Evolutionary conservation across 441 rosid species (phyloP), one percentile per base, ranked within the genome.

Genomic region (Syzygium malaccense): DNA sequence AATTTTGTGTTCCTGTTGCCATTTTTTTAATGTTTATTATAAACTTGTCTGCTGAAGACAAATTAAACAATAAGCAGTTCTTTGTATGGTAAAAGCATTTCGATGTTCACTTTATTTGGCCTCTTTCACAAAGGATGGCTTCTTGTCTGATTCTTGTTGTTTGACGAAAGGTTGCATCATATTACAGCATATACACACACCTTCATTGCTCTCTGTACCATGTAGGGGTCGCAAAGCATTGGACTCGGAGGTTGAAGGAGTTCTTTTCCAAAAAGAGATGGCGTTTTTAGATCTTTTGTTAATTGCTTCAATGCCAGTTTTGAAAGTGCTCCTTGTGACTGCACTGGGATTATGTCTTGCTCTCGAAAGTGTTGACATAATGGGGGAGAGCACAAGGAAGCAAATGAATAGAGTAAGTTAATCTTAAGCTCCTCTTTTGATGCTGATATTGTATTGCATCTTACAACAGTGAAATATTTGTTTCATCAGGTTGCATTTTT

Each of bases 271-370:
- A 11, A 78, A 45, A 13, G n/a, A 45, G 84, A 94, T 93, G 95
- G 88, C 60, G 89, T 88, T 95, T 54, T 88, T 91, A 62, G 92
- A 92, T 85, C 92, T 95, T 75, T 92, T 95, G 88, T 62, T 90
- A 37, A 88, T 93, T 37, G 93, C 98, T 26, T 93, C 95, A 28
- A 93, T 95, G 91, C 95, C 96, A 60, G 93, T 94, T 14, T 80
- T 91, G 56, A 95, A 95, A 88, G 93, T 94, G 66, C 95, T 95
- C 19, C 48, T 95, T 62, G 55, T 95, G 28, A 94, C 95, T 19
- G 94, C 92, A 48, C 88, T 94, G 7, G 98, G 98, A 83, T 90
- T 92, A 17, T 90, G 92, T 89, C 93, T 95, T 66, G 96, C 96
- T 75, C 71, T 93, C 17, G 95, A 93, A 57, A 66, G 75, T 20